Percentiles rank a stretch among this genome's conserved stretches.
phyloP scores from a whole-genome alignment of 169 alveolate species.

The Babesia ovis region DNA sequence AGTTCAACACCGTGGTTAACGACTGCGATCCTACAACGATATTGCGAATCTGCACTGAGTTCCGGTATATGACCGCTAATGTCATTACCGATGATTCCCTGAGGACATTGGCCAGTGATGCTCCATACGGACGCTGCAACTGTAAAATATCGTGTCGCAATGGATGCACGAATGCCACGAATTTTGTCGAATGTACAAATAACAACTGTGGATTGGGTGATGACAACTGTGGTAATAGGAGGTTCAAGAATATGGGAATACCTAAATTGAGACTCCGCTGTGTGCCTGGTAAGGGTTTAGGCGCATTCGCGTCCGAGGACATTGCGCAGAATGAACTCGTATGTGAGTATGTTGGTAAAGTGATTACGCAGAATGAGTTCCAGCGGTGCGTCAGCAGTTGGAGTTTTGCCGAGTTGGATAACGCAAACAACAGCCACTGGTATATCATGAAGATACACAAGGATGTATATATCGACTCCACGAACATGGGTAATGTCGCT shows the following conservation, averaged over 20 bases:
- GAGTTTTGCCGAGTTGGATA: slow-evolving; percentile 75
- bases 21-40: slow-evolving; percentile 26
- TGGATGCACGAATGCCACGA: slow-evolving; percentile 23
- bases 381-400: slow-evolving; percentile 69
- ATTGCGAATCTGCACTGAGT: slow-evolving; percentile 42
- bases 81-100: slow-evolving; percentile 46
- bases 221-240: slow-evolving; percentile 59
- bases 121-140: slow-evolving; percentile 24
- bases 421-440: slow-evolving; percentile 81
- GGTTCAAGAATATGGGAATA: slow-evolving; percentile 29
- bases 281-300: slow-evolving; percentile 78
- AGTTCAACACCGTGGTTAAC: slow-evolving; percentile 42
- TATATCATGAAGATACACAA: slow-evolving; percentile 83
- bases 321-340: slow-evolving; percentile 76
- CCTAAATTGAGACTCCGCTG: slow-evolving; percentile 40
- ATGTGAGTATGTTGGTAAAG: slow-evolving; percentile 85
- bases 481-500: slow-evolving; percentile 93
- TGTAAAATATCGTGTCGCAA: slow-evolving; percentile 23
- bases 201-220: slow-evolving; percentile 44
- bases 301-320: slow-evolving; percentile 74
- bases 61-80: slow-evolving; percentile 50
- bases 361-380: slow-evolving; percentile 72
- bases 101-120: slow-evolving; percentile 27
- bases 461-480: slow-evolving; percentile 93
- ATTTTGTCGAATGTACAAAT: slow-evolving; percentile 47